Evolutionary conservation across 768 basidiomycete species (phyloP), one percentile per base, ranked within the genome.

Genomic region (Phylloporus sp.): DNA sequence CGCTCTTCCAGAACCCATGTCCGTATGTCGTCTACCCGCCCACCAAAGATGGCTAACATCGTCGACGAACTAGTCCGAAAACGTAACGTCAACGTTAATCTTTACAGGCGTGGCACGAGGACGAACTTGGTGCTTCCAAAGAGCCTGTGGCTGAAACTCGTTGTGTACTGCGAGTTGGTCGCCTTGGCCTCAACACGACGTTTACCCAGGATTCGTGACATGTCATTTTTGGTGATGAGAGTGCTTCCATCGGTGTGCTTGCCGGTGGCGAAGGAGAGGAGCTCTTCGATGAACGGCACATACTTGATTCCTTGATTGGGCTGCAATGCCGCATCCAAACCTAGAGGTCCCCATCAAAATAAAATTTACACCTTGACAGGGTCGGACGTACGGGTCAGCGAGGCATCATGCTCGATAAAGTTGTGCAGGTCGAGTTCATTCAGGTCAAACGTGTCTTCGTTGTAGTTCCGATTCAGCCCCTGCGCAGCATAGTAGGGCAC

Each of bases 121-220:
- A 73, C 81, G 47, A 59, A 89, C 87, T 89, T 88, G 31, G 84
- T 62, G 45, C 81, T 81, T 4, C 84, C 84, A 60, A 91, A 89
- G 26, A 81, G 57, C 62, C 78, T 81, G 62, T 90, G 88, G 51
- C 73, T 64, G 5, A 65, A 57, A 43, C 67, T 72, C 2, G 80
- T 69, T 5, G 78, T 73, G 57, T 78, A 91, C 8, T 85, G 75
- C 0, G 75, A 73, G 67, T 92, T 92, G 9, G 59, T 68, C 3
- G 60, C 70, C 32, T 72, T 70, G 4, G 83, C 71, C 29, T 88
- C 81, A 0, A 76, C 77, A 16, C 89, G 82, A 10, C 89, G 83
- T 55, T 82, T 80, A 7, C 81, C 70, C 3, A 73, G 69, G 50
- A 79, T 78, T 24, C 74, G 76, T 0, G 86, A 79, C 23, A 91